Base-by-base conservation (phyloP, 2,329 filamentous ascomycete genomes). In the Cladosporium sp. region DNA sequence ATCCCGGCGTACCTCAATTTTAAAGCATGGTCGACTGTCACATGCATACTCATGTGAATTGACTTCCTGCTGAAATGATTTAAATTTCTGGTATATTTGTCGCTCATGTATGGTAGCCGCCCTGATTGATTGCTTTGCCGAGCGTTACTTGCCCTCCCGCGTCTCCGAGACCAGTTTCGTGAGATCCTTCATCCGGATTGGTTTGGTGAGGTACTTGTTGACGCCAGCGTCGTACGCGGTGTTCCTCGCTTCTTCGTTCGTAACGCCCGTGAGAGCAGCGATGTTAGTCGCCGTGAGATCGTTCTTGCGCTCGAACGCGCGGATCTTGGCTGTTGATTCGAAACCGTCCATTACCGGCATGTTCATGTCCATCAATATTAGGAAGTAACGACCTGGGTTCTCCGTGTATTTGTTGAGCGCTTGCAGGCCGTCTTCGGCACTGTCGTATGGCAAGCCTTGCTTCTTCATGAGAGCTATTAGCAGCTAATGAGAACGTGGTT, bases 321-420 rank as follows among this genome's bases (percentile, higher is more conserved):
- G 70, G 11, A 77, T 76, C 26, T 69, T 65, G 18, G 69, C 64
- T 18, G 74, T 74, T 10, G 74, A 71, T 30, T 71, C 68, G 43
- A 71, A 70, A 14, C 76, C 75, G 43, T 76, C 73, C 73, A 77
- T 76, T 25, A 76, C 67, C 3, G 75, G 75, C 75, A 77, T 77
- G 16, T 66, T 70, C 69, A 60, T 69, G 68, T 7, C 67, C 68
- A 26, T 67, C 65, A 75, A 30, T 1, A 69, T 32, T 11, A 69
- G 53, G 49, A 67, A 68, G 49, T 49, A 67, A 5, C 23, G 18
- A 14, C 5, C 2, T 4, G 66, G 64, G 10, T 53, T 36, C 18
- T 56, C 64, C 63, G 6, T 66, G 54, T 61, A 70, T 23, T 32
- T 53, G 26, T 69, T 53, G 26, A 72, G 25, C 7, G 70, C 70